These are phyloP conservation scores for Penicillium sp. DNA, from an alignment of 2,329 filamentous ascomycete genomes.

Conservation along the genomic window DNA sequence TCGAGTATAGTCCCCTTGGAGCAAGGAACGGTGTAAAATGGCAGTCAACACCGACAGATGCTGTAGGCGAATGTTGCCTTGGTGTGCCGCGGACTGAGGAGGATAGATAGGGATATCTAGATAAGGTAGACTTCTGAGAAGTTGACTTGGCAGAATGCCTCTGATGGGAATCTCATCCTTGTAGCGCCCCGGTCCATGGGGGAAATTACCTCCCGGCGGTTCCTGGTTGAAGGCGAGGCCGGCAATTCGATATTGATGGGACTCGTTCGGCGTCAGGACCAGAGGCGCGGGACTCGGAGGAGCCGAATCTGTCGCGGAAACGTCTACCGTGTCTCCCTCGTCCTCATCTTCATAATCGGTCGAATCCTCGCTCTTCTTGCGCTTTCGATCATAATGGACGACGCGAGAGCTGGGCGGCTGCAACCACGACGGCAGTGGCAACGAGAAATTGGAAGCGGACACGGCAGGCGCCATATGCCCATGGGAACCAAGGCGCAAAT, in stretches of 20 bases:
- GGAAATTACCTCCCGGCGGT: conserved; percentile 40
- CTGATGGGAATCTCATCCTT: conserved; percentile 5
- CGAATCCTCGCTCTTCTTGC: conserved; percentile 28
- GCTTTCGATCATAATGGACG: conserved; percentile 36
- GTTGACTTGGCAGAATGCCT: conserved; percentile 12
- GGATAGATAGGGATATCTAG: conserved; percentile 34
- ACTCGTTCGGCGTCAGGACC: conserved; percentile 38
- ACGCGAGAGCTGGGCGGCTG: conserved; percentile 34
- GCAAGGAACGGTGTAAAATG: conserved; percentile 67
- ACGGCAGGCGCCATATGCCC: conserved; percentile 29
- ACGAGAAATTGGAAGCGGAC: conserved; percentile 34
- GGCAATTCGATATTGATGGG: conserved; percentile 42
- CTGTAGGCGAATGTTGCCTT: conserved; percentile 38
- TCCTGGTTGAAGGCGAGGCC: conserved; percentile 37
- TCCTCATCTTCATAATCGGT: conserved; percentile 22
- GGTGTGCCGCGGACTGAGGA: conserved; percentile 29
- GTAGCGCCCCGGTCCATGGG: conserved; percentile 31
- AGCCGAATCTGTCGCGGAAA: conserved; percentile 20
- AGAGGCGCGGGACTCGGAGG: conserved; percentile 22
- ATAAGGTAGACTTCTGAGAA: conserved; percentile 27
- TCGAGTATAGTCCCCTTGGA: conserved; percentile 63
- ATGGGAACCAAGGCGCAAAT: conserved; percentile 1
- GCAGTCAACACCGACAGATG: conserved; percentile 65
- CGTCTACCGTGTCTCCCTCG: conserved; percentile 30
- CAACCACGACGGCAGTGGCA: conserved; percentile 37